phyloP scores from a whole-genome alignment of 257 asterid genomes.

The Ilex asprella region DNA sequence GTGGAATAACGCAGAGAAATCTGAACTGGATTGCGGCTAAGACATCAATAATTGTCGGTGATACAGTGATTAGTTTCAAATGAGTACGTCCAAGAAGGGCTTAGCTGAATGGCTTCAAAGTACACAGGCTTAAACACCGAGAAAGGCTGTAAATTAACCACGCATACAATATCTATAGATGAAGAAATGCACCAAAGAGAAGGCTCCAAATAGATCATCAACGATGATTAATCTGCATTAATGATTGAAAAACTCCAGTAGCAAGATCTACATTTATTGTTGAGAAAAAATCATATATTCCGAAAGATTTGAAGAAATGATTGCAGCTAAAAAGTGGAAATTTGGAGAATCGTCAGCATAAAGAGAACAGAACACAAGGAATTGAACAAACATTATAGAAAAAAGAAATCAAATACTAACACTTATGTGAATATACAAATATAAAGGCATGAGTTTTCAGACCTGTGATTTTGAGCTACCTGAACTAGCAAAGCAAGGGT shows the following conservation, averaged over 20 bases:
- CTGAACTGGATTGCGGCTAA: neutral
- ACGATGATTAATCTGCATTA: neutral
- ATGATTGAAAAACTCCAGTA: neutral
- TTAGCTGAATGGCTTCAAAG: neutral
- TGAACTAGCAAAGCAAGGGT: slow-evolving; percentile 11
- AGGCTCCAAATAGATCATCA: neutral
- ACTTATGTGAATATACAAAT: neutral
- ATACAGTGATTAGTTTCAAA: neutral
- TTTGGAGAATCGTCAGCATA: neutral
- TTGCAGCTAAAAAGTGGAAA: slow-evolving; percentile 9
- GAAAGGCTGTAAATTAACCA: neutral
- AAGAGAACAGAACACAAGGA: slow-evolving; percentile 6
- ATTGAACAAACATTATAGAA: slow-evolving; percentile 9
- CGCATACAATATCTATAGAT: neutral
- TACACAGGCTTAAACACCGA: neutral
- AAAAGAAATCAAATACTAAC: neutral
- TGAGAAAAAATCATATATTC: neutral
- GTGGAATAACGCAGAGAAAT: neutral
- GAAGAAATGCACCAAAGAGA: slow-evolving; percentile 8
- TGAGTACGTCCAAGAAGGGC: neutral
- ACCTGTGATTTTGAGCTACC: slow-evolving; percentile 9
- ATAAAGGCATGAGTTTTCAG: neutral
- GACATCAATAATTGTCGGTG: neutral
- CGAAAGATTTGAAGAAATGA: neutral
- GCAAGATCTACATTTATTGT: neutral